These are phyloP conservation scores for Nakataea oryzae DNA, from an alignment of 2,329 filamentous ascomycete species.

Conservation along the genomic window DNA sequence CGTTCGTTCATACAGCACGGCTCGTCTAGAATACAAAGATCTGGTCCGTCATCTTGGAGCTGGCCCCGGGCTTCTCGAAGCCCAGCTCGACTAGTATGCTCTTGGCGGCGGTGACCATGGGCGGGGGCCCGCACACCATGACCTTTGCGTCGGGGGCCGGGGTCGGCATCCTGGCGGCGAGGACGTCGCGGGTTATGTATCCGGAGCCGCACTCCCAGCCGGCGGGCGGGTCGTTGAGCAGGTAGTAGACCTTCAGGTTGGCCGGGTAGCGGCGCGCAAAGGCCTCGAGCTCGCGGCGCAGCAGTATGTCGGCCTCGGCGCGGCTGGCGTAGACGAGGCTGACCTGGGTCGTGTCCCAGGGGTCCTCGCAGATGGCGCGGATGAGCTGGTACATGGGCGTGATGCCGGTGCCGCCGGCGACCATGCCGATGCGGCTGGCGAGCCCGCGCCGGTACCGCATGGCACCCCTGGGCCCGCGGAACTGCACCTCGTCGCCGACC, in stretches of 20 bases:
- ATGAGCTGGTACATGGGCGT: conserved; percentile 53
- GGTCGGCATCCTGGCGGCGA: conserved; percentile 35
- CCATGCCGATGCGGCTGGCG: conserved; percentile 38
- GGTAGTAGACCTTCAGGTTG: conserved; percentile 45
- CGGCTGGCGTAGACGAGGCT: conserved; percentile 50
- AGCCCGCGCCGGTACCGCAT: conserved; percentile 37
- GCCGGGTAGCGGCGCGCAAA: conserved; percentile 38
- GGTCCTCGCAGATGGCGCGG: conserved; percentile 51
- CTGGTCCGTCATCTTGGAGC: conserved; percentile 42
- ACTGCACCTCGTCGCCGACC: conserved; percentile 36
- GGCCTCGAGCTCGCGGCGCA: conserved; percentile 42
- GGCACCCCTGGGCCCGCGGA: conserved; percentile 46
- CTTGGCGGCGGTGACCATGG: conserved; percentile 48
- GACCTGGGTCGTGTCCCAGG: conserved; percentile 44
- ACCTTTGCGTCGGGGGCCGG: conserved; percentile 36
- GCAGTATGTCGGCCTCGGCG: conserved; percentile 47
- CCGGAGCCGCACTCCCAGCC: conserved; percentile 38
- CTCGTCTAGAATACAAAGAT: conserved; percentile 38
- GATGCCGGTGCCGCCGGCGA: conserved; percentile 40
- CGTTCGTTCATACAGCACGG: not conserved
- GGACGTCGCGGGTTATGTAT: conserved; percentile 38
- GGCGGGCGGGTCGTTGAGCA: conserved; percentile 35
- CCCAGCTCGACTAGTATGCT: conserved; percentile 36
- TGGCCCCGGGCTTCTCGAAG: conserved; percentile 36
- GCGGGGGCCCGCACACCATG: conserved; percentile 50